phyloP scores from a whole-genome alignment of 2,329 filamentous ascomycete genomes.

The Fusarium succisae region DNA sequence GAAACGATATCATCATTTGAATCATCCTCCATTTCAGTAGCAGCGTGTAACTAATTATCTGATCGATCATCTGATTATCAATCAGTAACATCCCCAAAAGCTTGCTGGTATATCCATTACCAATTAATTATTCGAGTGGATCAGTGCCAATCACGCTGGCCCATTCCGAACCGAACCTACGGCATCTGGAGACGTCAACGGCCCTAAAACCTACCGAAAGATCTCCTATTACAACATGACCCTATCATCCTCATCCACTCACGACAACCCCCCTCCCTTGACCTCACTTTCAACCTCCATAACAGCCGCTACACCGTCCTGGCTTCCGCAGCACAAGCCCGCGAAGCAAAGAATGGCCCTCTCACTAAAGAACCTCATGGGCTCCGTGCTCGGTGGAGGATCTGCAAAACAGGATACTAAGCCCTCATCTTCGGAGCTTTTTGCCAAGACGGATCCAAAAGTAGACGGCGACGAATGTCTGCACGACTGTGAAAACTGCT shows the following conservation, averaged over 20 bases:
- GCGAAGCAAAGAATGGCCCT: constrained; percentile 55
- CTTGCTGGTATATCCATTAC: constrained; percentile 9
- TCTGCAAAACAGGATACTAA: constrained; percentile 20
- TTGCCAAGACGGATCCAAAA: constrained; percentile 76
- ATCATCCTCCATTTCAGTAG: background rate
- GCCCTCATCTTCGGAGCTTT: constrained; percentile 62
- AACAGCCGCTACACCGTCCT: constrained; percentile 23
- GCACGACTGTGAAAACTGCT: constrained; percentile 86
- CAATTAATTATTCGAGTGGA: constrained; percentile 20
- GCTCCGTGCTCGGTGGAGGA: constrained; percentile 43
- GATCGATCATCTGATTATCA: constrained; percentile 30
- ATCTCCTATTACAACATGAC: constrained; percentile 25
- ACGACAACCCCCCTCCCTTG: background rate
- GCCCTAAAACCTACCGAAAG: constrained; percentile 31
- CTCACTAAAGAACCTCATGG: constrained; percentile 48
- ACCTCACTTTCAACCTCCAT: background rate
- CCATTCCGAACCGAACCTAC: constrained; percentile 24
- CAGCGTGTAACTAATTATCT: constrained; percentile 1
- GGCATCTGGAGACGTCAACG: constrained; percentile 16
- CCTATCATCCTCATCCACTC: constrained; percentile 15
- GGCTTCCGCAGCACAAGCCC: constrained; percentile 43
- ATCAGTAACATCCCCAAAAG: constrained; percentile 14
- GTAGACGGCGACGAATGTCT: constrained; percentile 89
- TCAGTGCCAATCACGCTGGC: background rate
- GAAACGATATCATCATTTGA: background rate